Percentiles rank a stretch among this genome's conserved stretches.
These are phyloP conservation scores for Mycena indigotica DNA, from an alignment of 768 basidiomycete genomes.

Conservation along the genomic window DNA sequence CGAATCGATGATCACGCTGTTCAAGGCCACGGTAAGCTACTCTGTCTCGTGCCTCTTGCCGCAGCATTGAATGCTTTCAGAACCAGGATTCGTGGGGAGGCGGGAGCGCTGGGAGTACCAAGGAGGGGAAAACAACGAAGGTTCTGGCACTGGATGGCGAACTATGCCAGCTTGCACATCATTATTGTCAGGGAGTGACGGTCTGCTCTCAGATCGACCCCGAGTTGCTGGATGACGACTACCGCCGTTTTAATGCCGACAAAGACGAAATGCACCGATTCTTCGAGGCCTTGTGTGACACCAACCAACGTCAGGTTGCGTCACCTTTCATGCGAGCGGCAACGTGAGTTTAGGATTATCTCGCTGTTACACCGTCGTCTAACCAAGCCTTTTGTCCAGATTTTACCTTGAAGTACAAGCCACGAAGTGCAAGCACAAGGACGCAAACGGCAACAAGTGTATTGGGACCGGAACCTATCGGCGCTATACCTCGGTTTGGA, in stretches of 20 bases:
- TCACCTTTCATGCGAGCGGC: neutral
- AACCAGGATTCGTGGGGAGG: slow-evolving; percentile 18
- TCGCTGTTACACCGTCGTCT: neutral
- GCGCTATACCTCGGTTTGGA: neutral
- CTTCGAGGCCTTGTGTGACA: slow-evolving; percentile 2
- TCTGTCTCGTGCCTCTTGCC: neutral
- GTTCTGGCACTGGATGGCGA: slow-evolving; percentile 9
- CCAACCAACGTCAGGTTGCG: slow-evolving; percentile 4
- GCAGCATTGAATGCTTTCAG: no score
- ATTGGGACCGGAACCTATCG: neutral
- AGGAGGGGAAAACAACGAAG: neutral
- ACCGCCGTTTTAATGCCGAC: neutral
- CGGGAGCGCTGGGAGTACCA: slow-evolving; percentile 2
- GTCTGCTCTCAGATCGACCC: slow-evolving; percentile 11
- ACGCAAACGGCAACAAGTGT: neutral
- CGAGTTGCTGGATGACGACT: neutral
- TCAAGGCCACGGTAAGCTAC: neutral
- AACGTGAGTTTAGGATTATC: slow-evolving; percentile 2
- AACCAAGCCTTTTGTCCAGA: neutral
- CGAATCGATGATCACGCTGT: neutral
- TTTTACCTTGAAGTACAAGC: slow-evolving; percentile 10
- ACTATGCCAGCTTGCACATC: slow-evolving; percentile 11
- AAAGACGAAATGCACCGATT: neutral
- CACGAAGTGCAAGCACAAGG: neutral
- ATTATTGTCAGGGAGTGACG: slow-evolving; percentile 7